Evolutionary conservation across 306 rosid genomes (phyloP), one percentile per base, ranked within the genome.

Genomic region (Glycine tomentella): DNA sequence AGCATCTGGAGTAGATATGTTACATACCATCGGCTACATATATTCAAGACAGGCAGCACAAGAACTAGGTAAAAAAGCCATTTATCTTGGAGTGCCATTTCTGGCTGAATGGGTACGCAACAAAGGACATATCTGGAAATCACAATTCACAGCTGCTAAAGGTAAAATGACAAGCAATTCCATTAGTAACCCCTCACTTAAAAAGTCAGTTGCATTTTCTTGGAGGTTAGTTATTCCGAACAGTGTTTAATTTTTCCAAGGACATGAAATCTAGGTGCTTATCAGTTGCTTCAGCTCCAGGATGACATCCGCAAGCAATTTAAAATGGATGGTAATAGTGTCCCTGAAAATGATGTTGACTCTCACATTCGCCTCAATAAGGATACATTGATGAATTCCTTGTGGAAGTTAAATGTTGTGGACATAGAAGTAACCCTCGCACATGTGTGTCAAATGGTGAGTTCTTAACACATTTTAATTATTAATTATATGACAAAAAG

Each of bases 31-130:
- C 45, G 97, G 99, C 76, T 88, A 88, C 69, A 67, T 90, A 85
- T 95, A 95, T 82, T 89, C 92, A 9, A 91, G 98, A 86, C 99
- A 93, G 80, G 99, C 99, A 58, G 98, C 94, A 9, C 94, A 88
- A 87, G 97, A 95, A 89, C 92, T 95, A 70, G 99, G 99, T 66
- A 91, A 91, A 84, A 95, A 88, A 77, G 97, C 96, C 80, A 87
- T 93, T 74, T 93, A 80, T 72, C 95, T 95, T 13, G 97, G 98
- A 8, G 91, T 95, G 55, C 99, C 98, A 71, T 95, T 95, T 86
- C 63, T 95, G 80, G 90, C 98, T 16, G 98, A 95, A 83, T 93
- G 98, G 98, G 94, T 93, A 74, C 92, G 98, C 15, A 89, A 88
- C 58, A 95, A 93, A 85, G 97, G 99, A 56, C 98, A 93, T 84